phyloP scores from a whole-genome alignment of 83 land plant genomes.

The Larix sibirica region DNA sequence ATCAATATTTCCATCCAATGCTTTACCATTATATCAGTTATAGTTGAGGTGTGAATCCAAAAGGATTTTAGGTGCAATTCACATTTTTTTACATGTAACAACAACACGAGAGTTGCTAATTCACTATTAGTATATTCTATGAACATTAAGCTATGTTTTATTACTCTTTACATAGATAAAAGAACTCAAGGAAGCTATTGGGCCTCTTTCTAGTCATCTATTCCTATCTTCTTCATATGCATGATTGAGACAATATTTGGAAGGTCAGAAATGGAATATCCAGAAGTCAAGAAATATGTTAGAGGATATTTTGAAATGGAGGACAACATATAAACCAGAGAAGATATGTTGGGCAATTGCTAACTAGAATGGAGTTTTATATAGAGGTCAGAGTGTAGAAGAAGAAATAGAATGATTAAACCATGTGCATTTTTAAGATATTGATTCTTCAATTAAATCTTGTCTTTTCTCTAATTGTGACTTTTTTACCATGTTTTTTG shows the following conservation, averaged over 20 bases:
- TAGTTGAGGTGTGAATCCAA: too few species aligned
- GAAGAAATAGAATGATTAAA: too few species aligned
- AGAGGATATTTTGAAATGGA: constrained; percentile 78
- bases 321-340: constrained; percentile 73
- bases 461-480: too few species aligned
- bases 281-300: constrained; percentile 65
- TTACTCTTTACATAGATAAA: constrained; percentile 26
- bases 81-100: background rate
- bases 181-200: constrained; percentile 54
- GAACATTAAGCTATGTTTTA: background rate
- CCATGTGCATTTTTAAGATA: too few species aligned
- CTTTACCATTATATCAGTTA: background rate
- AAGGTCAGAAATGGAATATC: constrained; percentile 73
- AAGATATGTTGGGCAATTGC: constrained; percentile 76
- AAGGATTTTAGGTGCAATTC: background rate
- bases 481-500: too few species aligned
- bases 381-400: too few species aligned
- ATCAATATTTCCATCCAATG: background rate
- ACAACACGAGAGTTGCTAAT: background rate
- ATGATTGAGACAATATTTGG: constrained; percentile 64
- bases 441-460: too few species aligned
- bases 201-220: constrained; percentile 53
- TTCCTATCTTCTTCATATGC: constrained; percentile 54
- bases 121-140: background rate
- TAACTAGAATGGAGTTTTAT: too few species aligned